Evolutionary conservation across 768 basidiomycete species (phyloP), one percentile per base, ranked within the genome.

Genomic region (Mycena chlorophos): DNA sequence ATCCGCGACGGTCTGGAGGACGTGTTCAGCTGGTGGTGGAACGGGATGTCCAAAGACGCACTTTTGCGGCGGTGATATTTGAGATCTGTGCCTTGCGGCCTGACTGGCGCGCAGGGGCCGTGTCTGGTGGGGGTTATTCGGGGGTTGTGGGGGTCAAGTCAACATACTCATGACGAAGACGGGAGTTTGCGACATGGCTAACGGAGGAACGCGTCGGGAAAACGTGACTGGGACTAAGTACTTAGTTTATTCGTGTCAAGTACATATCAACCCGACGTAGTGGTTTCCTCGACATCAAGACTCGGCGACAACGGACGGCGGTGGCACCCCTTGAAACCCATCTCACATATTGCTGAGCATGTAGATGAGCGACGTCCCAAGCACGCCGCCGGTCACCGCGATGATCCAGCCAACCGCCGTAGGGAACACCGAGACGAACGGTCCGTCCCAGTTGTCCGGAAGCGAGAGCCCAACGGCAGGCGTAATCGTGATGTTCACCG

Each of bases 21-120:
- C 14, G 60, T 39, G 53, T 49, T 52, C 28, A 55, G 50, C 51
- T 26, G 25, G 25, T 23, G 10, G 29, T 1, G 34, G 19, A 28
- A 49, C 1, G 27, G 20, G 6, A 57, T 45, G 26, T 46, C 19
- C 46, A 39, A 16, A 43, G 30, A 62, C 80, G 52, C 39, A 93
- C 94, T 82, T 98, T 98, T 48, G 94, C 95, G 8, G 96, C 94
- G 1, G 90, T 94, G 74, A 98, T 98, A 70, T 98, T 98, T 31
- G 93, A 94, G 57, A 90, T 87, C 76, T 97, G 95, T 0, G 96
- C 96, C 75, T 96, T 98, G 62, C 94, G 81, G 45, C 95, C 95
- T 22, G 90, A 87, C 72, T 94, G 92, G 71, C 95, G 81, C 73
- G 97, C 93, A 22, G 95, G 95, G 64, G 89, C 92, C 52, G 94